Base-by-base conservation (phyloP, 176 grass and related monocot genomes). In the Avena sativa region DNA sequence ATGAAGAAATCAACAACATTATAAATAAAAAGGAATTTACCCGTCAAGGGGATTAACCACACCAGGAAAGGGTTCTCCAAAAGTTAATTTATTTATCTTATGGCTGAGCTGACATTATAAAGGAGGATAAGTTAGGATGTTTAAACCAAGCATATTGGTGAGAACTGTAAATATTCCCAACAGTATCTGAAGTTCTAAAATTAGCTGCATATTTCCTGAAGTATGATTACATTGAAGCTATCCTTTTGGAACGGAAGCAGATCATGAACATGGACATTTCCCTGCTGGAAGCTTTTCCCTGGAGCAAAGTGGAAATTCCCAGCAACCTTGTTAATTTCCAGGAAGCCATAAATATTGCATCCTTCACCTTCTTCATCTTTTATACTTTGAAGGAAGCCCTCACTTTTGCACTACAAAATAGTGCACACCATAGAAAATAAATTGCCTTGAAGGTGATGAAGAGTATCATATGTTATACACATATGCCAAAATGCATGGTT, bases 281-380 rank as follows among this genome's bases (percentile, higher is more conserved):
- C 89, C 77, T 99, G 91, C 58, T 99, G 97, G 64, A 99, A 99
- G 83, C 97, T 99, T 92, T 99, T 99, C 20, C 97, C 97, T 60
- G 97, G 97, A 67, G 97, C 97, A 89, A 99, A 99, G 78, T 99
- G 94, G 71, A 99, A 99, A 91, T 99, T 99, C 59, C 97, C 97
- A 56, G 93, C 97, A 85, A 99, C 97, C 87, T 99, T 99, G 43
- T 92, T 93, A 56, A 99, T 91, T 91, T 99, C 97, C 26, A 99
- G 59, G 71, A 93, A 90, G 73, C 97, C 97, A 88, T 99, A 96
- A 65, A 99, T 96, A 71, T 96, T 99, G 85, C 97, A 99, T 74
- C 97, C 97, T 94, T 99, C 97, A 34, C 97, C 97, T 87, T 96
- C 97, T 91, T 99, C 97, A 80, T 99, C 97, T 68, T 96, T 99